Evolutionary conservation across 108 stramenopile genomes (phyloP), one percentile per base, ranked within the genome.

Genomic region (Cyclotella baltica): DNA sequence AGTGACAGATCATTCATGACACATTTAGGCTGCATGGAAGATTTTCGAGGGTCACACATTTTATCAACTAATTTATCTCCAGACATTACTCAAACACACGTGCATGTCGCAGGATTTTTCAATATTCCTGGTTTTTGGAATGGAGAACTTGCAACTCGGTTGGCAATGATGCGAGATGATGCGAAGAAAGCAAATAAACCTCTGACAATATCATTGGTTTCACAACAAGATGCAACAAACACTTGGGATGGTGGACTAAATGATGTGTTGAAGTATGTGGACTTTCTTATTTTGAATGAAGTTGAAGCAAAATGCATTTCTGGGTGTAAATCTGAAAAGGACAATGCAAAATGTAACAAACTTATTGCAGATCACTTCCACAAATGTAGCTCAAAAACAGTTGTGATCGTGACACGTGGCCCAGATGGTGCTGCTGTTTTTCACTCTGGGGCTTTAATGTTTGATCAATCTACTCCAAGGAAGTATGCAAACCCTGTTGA

Each of bases 1-100:
- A 85, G 86, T 28, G 93, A 94, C 38, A 80, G 93, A 56, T 82
- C 86, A 8, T 94, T 94, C 56, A 83, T 92, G 85, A 90, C 93
- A 23, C 89, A 94, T 85, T 69, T 77, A 22, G 93, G 93, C 0
- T 88, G 87, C 63, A 78, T 94, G 40, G 84, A 74, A 29, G 67
- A 83, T 27, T 94, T 91, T 68, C 20, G 59, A 36, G 90, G 88
- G 19, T 73, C 80, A 4, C 65, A 91, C 71, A 58, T 90, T 4
- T 67, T 83, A 40, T 23, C 78, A 3, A 47, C 77, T 11, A 68
- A 58, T 34, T 57, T 86, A 16, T 56, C 80, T 37, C 43, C 43
- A 67, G 30, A 57, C 2, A n/a, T 53, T 62, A 46, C 58, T 18
- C 68, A 76, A 52, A 34, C 80, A 0, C 90, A 92, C 57, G 35